Base-by-base conservation (phyloP, 768 basidiomycete genomes). In the Tubosaeta sp. region DNA sequence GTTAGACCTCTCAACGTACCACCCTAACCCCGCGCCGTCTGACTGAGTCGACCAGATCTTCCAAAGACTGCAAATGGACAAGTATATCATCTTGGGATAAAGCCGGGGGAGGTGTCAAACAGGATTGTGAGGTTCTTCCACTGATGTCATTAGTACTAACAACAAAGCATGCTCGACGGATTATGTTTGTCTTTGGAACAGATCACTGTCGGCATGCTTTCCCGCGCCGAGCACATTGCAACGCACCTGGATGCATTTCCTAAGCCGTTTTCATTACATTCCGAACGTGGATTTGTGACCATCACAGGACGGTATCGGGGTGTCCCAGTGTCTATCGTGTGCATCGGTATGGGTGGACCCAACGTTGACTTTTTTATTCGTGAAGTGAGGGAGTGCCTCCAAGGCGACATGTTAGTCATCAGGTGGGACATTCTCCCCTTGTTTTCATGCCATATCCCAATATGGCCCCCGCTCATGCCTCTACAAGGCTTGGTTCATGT, bases 351-450 rank as follows among this genome's bases (percentile, higher is more conserved):
- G 90, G 90, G 90, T 18, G 74, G 71, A 52, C 80, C 88, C 1
- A 91, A 88, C 69, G 85, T 84, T 71, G 90, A 92, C 67, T 92
- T 91, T 69, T 89, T 91, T 64, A 79, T 92, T 19, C 80, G 89
- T 55, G 89, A 92, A 69, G 81, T 78, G 22, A 76, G 88, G 54
- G 90, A 90, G 66, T 83, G 84, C 57, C 65, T 89, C 34, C 74
- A 66, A 52, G 89, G 89, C 14, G 78, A 80, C 50, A 73, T 80
- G 73, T 65, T 77, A 45, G 71, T 80, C 52, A 69, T 81, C 44
- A 73, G 78, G 78, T 78, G 44, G 48, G 66, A 36, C 27, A 18
- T 27, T 16, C 36, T 9, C 12, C 2, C 4, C 8, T 24, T 14
- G 27, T 44, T 10, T 41, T 45, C 18, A 5, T 49, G 30, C 31